Base-by-base conservation (phyloP, 2,329 filamentous ascomycete genomes). In the Stylonectria norvegica region DNA sequence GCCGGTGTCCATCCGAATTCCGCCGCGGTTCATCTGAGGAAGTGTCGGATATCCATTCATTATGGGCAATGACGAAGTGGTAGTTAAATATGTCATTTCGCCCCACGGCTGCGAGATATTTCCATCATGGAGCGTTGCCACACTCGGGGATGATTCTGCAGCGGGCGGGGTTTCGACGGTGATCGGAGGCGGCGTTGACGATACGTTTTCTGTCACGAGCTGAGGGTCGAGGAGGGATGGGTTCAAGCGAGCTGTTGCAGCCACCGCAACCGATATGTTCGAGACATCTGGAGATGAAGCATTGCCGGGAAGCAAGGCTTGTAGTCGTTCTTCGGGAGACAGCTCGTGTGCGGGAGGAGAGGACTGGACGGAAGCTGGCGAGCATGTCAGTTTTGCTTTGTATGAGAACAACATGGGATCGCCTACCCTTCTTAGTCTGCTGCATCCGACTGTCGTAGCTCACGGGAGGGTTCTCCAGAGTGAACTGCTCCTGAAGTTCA, bases 401-500 rank as follows among this genome's bases (percentile, higher is more conserved):
- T 12, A n/a, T 5, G 6, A 14, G 16, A 19, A 11, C 15, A 23
- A 16, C 6, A 8, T 31, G 8, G 14, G 9, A 14, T 10, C 4
- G 23, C 36, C 53, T 45, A 63, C 64, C 49, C 44, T 52, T 57
- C 20, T 47, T 58, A 20, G 47, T 50, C 32, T 42, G 49, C 15
- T 55, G 56, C 10, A 52, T 30, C 20, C 56, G 54, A 34, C 44
- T 53, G 28, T 76, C 75, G 32, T 76, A 76, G 55, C 63, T 70
- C 12, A 69, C 53, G 1, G 76, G 72, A 2, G 75, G 72, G 36
- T 80, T 75, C 16, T 81, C 77, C 4, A 79, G 56, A 2, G 75
- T 75, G 53, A 75, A 80, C 30, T 80, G 76, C 33, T 81, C 78
- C 25, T 80, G 76, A 9, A 79, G 56, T 47, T 80, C 75, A 45